Percentiles rank a stretch among this genome's conserved stretches.
These are phyloP conservation scores for Blastocystis hominis DNA, from an alignment of 352 stramenopile species.

Conservation along the genomic window DNA sequence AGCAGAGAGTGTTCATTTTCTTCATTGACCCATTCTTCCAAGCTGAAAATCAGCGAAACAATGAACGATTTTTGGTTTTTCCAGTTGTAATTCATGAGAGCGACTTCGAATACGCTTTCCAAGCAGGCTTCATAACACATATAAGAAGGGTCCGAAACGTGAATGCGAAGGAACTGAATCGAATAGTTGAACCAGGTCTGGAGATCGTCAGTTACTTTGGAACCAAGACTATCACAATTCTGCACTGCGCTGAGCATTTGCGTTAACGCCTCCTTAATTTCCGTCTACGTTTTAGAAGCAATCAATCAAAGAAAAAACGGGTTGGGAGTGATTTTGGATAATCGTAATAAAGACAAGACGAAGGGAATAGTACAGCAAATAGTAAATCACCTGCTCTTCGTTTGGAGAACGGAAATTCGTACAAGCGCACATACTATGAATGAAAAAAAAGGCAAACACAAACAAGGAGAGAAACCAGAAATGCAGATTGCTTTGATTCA, in stretches of 20 bases:
- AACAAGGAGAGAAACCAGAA: neutral
- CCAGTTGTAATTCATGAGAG: neutral
- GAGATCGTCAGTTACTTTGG: neutral
- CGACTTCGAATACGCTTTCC: neutral
- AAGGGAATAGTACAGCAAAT: neutral
- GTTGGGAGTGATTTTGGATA: neutral
- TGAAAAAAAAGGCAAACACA: neutral
- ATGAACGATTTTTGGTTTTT: neutral
- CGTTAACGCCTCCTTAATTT: neutral
- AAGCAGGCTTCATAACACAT: neutral
- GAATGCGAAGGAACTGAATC: neutral
- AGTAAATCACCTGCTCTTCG: neutral
- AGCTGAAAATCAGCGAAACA: neutral
- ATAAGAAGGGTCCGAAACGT: neutral
- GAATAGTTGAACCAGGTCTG: neutral
- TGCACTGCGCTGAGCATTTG: neutral
- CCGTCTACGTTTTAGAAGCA: neutral
- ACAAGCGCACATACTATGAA: neutral
- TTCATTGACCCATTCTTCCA: neutral
- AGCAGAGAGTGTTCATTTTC: neutral
- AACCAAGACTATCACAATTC: neutral
- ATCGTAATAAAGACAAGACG: neutral
- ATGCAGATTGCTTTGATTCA: neutral
- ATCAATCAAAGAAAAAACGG: neutral
- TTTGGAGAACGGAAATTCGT: neutral